Evolutionary conservation across 2,329 filamentous ascomycete species (phyloP).

Genomic region (Pezizomycotina sp.): DNA sequence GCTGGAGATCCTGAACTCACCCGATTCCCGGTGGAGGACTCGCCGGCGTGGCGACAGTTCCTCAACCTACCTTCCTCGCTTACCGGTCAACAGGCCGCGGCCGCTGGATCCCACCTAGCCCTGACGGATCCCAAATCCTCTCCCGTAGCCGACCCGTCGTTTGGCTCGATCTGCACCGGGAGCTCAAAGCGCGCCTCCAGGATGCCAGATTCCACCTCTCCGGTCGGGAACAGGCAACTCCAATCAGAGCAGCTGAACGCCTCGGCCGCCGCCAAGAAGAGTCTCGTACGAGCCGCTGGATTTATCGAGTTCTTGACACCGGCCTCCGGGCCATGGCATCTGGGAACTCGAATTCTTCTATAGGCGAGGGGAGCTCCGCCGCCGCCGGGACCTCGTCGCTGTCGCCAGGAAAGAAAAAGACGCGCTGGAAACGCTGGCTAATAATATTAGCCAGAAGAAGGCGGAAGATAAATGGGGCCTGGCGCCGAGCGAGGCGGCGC

Average conservation of each 20-base stretch:
- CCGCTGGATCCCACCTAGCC: slow-evolving; percentile 33
- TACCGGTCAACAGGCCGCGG: slow-evolving; percentile 29
- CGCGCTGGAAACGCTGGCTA: slow-evolving; percentile 55
- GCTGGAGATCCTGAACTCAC: slow-evolving; percentile 50
- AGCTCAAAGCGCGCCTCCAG: slow-evolving; percentile 55
- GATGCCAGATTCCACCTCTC: slow-evolving; percentile 51
- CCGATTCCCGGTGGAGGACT: slow-evolving; percentile 66
- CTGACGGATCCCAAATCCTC: slow-evolving; percentile 30
- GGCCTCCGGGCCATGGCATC: slow-evolving; percentile 1
- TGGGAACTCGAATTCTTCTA: slow-evolving; percentile 29
- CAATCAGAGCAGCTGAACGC: slow-evolving; percentile 44
- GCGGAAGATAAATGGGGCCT: slow-evolving; percentile 28
- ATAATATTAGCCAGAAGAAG: slow-evolving; percentile 39
- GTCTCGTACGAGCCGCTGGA: slow-evolving; percentile 50
- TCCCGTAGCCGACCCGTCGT: slow-evolving; percentile 44
- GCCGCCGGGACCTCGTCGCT: slow-evolving; percentile 53
- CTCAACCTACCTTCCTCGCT: slow-evolving; percentile 45
- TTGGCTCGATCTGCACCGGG: slow-evolving; percentile 61
- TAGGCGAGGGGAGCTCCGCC: slow-evolving; percentile 58
- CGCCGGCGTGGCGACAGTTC: slow-evolving; percentile 55
- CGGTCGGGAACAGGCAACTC: slow-evolving; percentile 45
- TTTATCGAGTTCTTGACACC: slow-evolving; percentile 35
- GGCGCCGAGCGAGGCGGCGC: slow-evolving; percentile 24
- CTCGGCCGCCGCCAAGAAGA: slow-evolving; percentile 56
- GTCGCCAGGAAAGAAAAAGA: slow-evolving; percentile 58